Base-by-base conservation (phyloP, 2,329 filamentous ascomycete species). In the Verruconis gallopava region DNA sequence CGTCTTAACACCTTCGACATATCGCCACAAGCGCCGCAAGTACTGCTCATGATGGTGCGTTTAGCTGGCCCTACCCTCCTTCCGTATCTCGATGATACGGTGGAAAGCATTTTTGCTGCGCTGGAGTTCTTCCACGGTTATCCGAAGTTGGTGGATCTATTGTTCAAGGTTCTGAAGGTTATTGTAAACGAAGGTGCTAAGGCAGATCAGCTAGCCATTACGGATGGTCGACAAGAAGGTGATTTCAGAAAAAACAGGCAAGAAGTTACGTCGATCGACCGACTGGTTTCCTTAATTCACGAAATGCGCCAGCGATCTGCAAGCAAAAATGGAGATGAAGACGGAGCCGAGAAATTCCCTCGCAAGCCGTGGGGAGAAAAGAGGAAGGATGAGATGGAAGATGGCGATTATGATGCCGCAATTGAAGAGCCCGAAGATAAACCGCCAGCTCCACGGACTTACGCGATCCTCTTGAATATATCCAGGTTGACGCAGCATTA, bases 61-160 rank as follows among this genome's bases (percentile, higher is more conserved):
- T 71, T 98, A 12, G 85, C 86, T 14, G 91, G 91, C 0, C 78
- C 86, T 1, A 71, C 71, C 5, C 60, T 98, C 17, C 69, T 98
- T 9, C 86, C 88, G 0, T 95, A 88, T 54, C 67, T 98, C 2
- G 89, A 96, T 54, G 91, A 98, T 55, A 75, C 94, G 1, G 78
- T 96, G 3, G 81, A 79, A 3, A 89, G 85, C 1, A 85, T 98
- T 30, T 96, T 98, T 57, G 81, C 83, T 0, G 85, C 88, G 0
- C 65, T 98, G n/a, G 86, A 95, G 50, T 84, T 85, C 53, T 98
- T 91, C 52, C 91, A 98, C 53, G 91, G 91, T 1, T 96, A 98
- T 56, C 79, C 85, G 1, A 64, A 72, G 14, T 77, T 98, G 44
- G 88, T 93, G 1, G 85, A 94, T 55, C 73, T 79, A 36, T 66